Base-by-base conservation (phyloP, 2,329 filamentous ascomycete species). In the Pseudodiploospora longispora region DNA sequence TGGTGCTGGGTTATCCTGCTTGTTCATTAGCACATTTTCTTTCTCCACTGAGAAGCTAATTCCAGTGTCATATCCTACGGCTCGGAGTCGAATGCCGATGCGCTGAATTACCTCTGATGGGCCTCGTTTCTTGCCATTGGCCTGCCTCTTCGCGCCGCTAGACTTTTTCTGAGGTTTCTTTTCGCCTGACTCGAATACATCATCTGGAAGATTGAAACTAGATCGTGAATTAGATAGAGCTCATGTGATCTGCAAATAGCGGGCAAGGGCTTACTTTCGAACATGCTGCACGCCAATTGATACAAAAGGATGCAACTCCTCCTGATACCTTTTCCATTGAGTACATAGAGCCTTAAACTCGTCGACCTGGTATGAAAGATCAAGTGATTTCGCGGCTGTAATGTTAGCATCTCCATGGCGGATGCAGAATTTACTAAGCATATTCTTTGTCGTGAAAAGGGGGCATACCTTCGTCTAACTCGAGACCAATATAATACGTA, bases 401-500 rank as follows among this genome's bases (percentile, higher is more conserved):
- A 53, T 43, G 58, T 71, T 55, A 67, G 64, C 45, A 52, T 43
- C 28, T 28, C 32, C 29, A 10, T 30, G 8, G 8, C 32, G 12
- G 32, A 12, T 30, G 41, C 27, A 34, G 36, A 27, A 19, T 19
- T 19, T 19, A 19, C 19, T 27, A 5, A 30, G 19, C 2, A 12
- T 30, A n/a, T 6, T 27, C 30, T 32, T 28, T 36, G 30, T 7
- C 10, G 8, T 8, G 5, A 37, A 42, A 27, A n/a, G 6, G 30
- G 31, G 34, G 69, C 78, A 61, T 74, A 88, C 87, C 83, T 70
- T 83, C 77, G 33, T 75, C 74, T 44, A 96, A 68, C 55, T 91
- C 85, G 39, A 97, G 74, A 32, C 93, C 93, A 58, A 98, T 88
- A 60, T 97, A 98, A 63, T 90, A 91, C 1, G 90, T 96, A 27